Percentiles rank a stretch among this genome's conserved stretches.
Evolutionary conservation across 129 eudicot genomes (phyloP).

Genomic region (Chrysanthemum lavandulifolium): DNA sequence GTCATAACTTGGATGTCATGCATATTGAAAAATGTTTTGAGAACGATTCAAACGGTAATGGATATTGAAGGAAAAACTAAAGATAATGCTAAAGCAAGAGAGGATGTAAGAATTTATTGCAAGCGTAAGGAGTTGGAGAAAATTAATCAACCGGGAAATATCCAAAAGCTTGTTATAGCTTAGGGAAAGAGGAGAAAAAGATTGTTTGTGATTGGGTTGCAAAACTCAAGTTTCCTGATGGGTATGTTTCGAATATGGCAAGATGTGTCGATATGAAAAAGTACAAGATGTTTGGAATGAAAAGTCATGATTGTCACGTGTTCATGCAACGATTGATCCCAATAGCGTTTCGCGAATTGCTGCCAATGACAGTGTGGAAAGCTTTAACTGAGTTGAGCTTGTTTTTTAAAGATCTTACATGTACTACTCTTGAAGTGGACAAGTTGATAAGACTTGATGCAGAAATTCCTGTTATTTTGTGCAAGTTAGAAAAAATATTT

Average conservation of each 20-base stretch:
- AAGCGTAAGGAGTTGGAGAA: background rate
- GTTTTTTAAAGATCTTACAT: background rate
- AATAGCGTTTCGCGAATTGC: background rate
- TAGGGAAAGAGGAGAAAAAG: background rate
- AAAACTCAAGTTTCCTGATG: slow-evolving; percentile 15
- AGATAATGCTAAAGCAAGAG: slow-evolving; percentile 22
- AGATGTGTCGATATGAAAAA: slow-evolving; percentile 3
- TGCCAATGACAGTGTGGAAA: background rate
- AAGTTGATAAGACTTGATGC: background rate
- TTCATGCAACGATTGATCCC: slow-evolving; percentile 5
- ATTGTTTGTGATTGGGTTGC: slow-evolving; percentile 12
- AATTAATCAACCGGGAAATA: background rate
- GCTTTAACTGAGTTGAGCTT: background rate
- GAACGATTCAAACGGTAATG: slow-evolving; percentile 10
- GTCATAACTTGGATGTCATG: slow-evolving; percentile 32
- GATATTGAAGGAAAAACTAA: slow-evolving; percentile 26
- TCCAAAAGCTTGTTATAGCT: slow-evolving; percentile 11
- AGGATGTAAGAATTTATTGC: background rate
- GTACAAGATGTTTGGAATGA: slow-evolving; percentile 9
- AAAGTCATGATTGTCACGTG: slow-evolving; percentile 13
- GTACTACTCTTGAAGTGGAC: background rate
- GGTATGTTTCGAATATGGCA: slow-evolving; percentile 20
- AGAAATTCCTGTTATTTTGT: background rate
- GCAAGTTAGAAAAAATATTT: slow-evolving; percentile 17
- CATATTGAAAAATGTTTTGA: slow-evolving; percentile 23